Conservation (phyloP, 768 basidiomycete genomes). For the Termitomyces sp. region DNA sequence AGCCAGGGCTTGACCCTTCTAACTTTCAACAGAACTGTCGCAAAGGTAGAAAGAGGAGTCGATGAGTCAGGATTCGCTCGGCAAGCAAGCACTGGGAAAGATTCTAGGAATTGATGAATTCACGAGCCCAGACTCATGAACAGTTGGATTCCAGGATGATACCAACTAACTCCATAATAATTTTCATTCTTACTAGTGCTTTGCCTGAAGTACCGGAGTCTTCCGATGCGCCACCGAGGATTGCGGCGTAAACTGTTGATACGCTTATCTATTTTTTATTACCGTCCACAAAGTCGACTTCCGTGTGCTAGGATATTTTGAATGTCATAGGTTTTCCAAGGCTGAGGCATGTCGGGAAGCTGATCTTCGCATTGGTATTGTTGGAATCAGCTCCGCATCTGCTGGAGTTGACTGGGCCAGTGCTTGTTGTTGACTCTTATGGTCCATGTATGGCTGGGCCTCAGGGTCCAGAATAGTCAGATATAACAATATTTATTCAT, state of each 20-base stretch:
- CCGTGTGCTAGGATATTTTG: too few species aligned
- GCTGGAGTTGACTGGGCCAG: too few species aligned
- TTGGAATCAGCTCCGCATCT: too few species aligned
- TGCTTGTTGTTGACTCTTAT: too few species aligned
- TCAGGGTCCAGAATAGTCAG: too few species aligned
- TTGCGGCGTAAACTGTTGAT: not conserved
- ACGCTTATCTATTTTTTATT: too few species aligned
- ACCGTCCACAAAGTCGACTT: too few species aligned
- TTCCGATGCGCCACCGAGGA: not conserved
- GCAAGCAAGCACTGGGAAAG: not conserved
- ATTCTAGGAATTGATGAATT: not conserved
- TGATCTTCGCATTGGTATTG: too few species aligned
- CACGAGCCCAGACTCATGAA: not conserved
- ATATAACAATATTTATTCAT: too few species aligned
- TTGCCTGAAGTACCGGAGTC: not conserved
- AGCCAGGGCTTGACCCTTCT: constrained; percentile 55
- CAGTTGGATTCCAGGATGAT: not conserved
- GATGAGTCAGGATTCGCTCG: constrained; percentile 28
- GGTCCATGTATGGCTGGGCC: too few species aligned
- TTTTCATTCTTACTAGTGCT: not conserved
- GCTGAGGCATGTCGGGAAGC: too few species aligned
- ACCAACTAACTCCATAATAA: not conserved
- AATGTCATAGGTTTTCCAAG: too few species aligned
- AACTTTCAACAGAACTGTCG: constrained; percentile 44
- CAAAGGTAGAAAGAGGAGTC: constrained; percentile 34